Evolutionary conservation across 805 yeast genomes (phyloP), one percentile per base, ranked within the genome.

Genomic region (Wickerhamiella musiphila): DNA sequence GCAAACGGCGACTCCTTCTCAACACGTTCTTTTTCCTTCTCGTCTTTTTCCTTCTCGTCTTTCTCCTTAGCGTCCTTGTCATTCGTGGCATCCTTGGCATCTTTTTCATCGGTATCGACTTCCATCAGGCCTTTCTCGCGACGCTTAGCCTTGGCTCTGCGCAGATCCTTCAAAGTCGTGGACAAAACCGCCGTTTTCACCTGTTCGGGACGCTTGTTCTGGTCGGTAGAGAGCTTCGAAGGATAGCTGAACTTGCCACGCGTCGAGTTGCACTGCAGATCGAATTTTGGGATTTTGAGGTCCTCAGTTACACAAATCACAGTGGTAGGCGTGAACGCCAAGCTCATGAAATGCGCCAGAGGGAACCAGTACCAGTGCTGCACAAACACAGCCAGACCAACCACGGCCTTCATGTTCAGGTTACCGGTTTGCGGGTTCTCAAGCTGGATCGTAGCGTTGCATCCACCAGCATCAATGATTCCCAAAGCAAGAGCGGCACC

Each of bases 281-380:
- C 70, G 49, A 90, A 73, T 49, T 78, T 69, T 19, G 98, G 96
- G 38, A 81, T 75, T 53, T 75, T 75, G 53, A 86, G 66, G 54
- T 84, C 93, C 39, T 69, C 76, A 35, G 74, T 72, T 9, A 90
- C 78, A 42, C 94, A 94, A 43, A 81, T 72, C 14, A 86, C 68
- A 5, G 92, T 71, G 2, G 96, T 90, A 33, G 98, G 94, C 6
- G 90, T 69, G 57, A 84, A 84, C 22, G 95, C 81, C 43, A 90
- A 66, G 13, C 92, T 74, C 47, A 90, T 60, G 61, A 90, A 90
- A 57, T 90, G 96, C 1, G 95, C 71, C 36, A 84, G 66, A 37
- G 98, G 98, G 71, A 75, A 90, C 98, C 98, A 90, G 57, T 83
- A 81, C 98, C 98, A 90, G 51, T 78, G 79, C 60, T 90, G 98